Evolutionary conservation across 441 rosid genomes (phyloP), one percentile per base, ranked within the genome.

Genomic region (Populus hybrid): DNA sequence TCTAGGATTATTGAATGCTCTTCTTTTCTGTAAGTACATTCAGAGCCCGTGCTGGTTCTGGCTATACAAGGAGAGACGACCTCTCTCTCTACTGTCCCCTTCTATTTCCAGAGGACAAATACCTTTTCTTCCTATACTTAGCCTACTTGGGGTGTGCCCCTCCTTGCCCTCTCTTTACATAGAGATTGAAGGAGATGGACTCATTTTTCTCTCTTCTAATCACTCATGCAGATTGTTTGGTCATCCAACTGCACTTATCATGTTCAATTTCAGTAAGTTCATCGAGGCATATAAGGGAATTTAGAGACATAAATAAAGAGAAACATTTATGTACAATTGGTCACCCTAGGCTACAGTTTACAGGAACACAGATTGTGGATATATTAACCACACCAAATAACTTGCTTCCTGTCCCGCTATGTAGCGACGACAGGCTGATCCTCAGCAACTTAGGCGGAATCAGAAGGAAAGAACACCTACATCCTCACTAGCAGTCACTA

Each of bases 241-340:
- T 53, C 7, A 53, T 53, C 61, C n/a, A 53, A 50, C 20, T 16
- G n/a, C 59, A 50, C 59, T 50, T 0, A 53, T 53, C 61, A 18
- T 18, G 61, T 53, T 53, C n/a, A 53, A 18, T 53, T 6, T 53
- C 8, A 53, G 3, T 2, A 53, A 53, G 61, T 53, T 53, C 61
- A 16, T 53, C 61, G 7, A 16, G 61, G 61, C 61, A 50, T 14
- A 53, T 6, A 16, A 6, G 61, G 21, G 68, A 24, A 65, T 21
- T 65, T 65, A 65, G 2, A 65, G 32, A 12, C 68, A 23, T 65
- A 65, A 14, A 40, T 4, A 46, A 23, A 42, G 6, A n/a, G 42
- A 28, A 16, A 67, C 16, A 34, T 14, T 2, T 28, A 75, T 75
- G 65, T 75, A 75, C 71, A 75, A 46, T 75, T 75, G 71, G 50